Evolutionary conservation across 805 yeast genomes (phyloP), one percentile per base, ranked within the genome.

Genomic region (Candida odintsovae): DNA sequence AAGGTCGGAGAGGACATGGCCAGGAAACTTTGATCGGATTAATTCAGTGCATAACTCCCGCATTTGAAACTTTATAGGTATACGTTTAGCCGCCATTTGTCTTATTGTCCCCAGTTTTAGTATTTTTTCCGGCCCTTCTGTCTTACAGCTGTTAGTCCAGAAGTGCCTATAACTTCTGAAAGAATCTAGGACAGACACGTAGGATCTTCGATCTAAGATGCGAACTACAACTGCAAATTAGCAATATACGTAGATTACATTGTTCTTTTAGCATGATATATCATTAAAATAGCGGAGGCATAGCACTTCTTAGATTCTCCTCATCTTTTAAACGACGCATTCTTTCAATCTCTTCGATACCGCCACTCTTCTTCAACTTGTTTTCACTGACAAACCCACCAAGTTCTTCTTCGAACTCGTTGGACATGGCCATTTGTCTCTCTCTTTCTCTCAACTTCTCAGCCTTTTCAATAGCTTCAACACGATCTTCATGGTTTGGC

Each of bases 391-490:
- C 96, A 71, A 89, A 92, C 19, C 78, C 84, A 2, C 83, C 94
- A 7, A 92, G 68, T 61, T 92, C 98, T 49, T 86, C 90, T 61
- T 85, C 87, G 58, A 92, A 92, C 45, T 82, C 83, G 51, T 80
- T 83, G 21, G 68, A 61, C 40, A 69, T 66, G 50, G 78, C 67
- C 51, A 81, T 66, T 48, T 76, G 82, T 47, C 77, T 75, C 59
- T 88, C 95, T 53, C 75, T 80, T 56, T 80, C 80, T 58, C 97
- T 75, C 22, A 89, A 59, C 58, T 81, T 81, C 57, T 92, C 97
- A 0, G 97, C 96, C 49, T 79, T 82, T 55, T 80, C 85, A 31
- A 94, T 86, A 0, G 99, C 99, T 54, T 86, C 95, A 1, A 89
- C 71, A 43, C 99, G 74, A 36, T 80, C 71, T 37, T 87, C 88